Percentiles rank a stretch among this genome's conserved stretches.
Evolutionary conservation across 257 asterid genomes (phyloP).

Genomic region (Avicennia marina): DNA sequence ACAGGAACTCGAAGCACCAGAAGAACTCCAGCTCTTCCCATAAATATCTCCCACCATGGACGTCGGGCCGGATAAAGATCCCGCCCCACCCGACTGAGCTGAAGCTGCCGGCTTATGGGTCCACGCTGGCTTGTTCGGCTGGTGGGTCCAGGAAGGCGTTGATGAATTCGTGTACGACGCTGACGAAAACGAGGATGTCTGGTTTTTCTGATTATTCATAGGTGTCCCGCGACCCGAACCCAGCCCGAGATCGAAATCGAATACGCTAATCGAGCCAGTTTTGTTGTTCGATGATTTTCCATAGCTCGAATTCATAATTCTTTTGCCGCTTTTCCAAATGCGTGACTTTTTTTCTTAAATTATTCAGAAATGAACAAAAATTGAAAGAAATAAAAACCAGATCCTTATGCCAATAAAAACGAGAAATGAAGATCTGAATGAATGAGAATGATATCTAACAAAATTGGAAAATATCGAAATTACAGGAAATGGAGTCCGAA

Average conservation of each 20-base stretch:
- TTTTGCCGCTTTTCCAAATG: constrained; percentile 66
- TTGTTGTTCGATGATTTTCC: constrained; percentile 46
- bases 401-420: too few species aligned
- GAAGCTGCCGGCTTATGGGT: constrained; percentile 66
- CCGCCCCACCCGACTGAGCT: constrained; percentile 31
- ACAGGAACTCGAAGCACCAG: constrained; percentile 32
- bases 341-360: constrained; percentile 21
- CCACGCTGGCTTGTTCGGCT: constrained; percentile 58
- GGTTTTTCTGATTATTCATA: constrained; percentile 56
- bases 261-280: constrained; percentile 47
- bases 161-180: constrained; percentile 39
- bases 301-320: too few species aligned
- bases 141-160: constrained; percentile 46
- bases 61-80: constrained; percentile 54
- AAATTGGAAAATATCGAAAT: too few species aligned
- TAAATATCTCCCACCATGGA: constrained; percentile 88
- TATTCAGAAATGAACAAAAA: constrained; percentile 4
- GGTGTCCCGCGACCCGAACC: constrained; percentile 49
- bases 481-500: too few species aligned
- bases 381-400: too few species aligned
- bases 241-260: constrained; percentile 79
- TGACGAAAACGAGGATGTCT: constrained; percentile 44
- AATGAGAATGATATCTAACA: too few species aligned
- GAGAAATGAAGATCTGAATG: too few species aligned
- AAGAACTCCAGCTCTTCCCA: constrained; percentile 81